Evolutionary conservation across 352 stramenopile genomes (phyloP).

Genomic region (Saprolegnia diclina): DNA sequence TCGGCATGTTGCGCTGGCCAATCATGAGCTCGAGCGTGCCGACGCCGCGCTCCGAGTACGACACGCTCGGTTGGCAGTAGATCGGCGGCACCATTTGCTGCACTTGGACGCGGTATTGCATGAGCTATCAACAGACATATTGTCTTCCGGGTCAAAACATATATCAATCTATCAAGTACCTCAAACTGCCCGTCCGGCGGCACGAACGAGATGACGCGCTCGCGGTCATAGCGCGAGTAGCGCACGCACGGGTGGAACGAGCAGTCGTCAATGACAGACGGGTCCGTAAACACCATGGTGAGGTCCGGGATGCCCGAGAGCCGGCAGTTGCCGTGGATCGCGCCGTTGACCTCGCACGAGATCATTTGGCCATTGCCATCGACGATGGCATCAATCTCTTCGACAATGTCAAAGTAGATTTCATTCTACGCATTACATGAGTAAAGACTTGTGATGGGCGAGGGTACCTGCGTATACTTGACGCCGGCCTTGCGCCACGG

Average conservation of each 20-base stretch:
- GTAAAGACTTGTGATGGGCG: too few relatives aligned
- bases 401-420: conserved; percentile 98
- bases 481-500: conserved; percentile 96
- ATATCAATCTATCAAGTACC: conserved; percentile 30
- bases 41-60: conserved; percentile 60
- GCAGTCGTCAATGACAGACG: conserved; percentile 95
- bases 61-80: conserved; percentile 84
- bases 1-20: conserved; percentile 65
- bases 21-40: conserved; percentile 71
- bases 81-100: conserved; percentile 80
- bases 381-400: conserved; percentile 97
- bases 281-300: conserved; percentile 94
- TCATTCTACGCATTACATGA: conserved; percentile 31
- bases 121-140: conserved; percentile 32
- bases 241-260: conserved; percentile 98
- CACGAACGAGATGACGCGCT: conserved; percentile 96
- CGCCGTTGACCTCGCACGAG: conserved; percentile 92
- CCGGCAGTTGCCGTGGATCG: conserved; percentile 92
- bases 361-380: conserved; percentile 88
- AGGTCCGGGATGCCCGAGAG: conserved; percentile 96
- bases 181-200: conserved; percentile 97
- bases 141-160: background rate
- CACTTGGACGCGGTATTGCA: conserved; percentile 82
- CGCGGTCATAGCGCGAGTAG: conserved; percentile 93
- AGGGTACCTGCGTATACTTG: conserved; percentile 74